phyloP scores from a whole-genome alignment of 108 stramenopile genomes.

The Pinguiococcus pyrenoidosus region DNA sequence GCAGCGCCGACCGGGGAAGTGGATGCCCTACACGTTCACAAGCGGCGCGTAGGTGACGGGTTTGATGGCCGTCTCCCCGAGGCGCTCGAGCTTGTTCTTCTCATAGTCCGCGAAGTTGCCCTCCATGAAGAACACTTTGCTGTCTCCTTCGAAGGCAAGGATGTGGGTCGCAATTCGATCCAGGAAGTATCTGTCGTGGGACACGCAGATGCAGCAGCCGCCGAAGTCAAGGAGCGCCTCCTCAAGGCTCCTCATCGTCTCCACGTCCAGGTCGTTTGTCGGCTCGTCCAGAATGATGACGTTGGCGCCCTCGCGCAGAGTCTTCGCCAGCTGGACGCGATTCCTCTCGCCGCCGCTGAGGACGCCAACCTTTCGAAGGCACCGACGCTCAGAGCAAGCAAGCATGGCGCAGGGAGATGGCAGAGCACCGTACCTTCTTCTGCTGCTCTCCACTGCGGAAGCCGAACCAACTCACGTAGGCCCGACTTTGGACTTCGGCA shows the following conservation, averaged over 20 bases:
- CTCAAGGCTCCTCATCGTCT: constrained; percentile 69
- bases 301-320: constrained; percentile 68
- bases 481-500: constrained; percentile 53
- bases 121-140: constrained; percentile 13
- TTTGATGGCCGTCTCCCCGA: too few species aligned
- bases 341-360: constrained; percentile 82
- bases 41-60: too few species aligned
- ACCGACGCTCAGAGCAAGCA: too few species aligned
- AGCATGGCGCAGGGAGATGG: too few species aligned
- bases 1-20: too few species aligned
- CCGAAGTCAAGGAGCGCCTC: constrained; percentile 78
- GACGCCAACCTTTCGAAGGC: too few species aligned
- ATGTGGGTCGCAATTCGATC: constrained; percentile 85
- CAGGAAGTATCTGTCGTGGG: constrained; percentile 89
- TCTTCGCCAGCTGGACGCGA: constrained; percentile 74
- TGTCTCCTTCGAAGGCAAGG: constrained; percentile 82
- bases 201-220: constrained; percentile 80
- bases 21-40: too few species aligned
- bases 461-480: constrained; percentile 77
- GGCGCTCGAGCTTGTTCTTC: too few species aligned
- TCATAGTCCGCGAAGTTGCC: constrained; percentile 22
- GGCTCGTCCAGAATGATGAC: constrained; percentile 80
- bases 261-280: constrained; percentile 81
- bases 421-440: too few species aligned
- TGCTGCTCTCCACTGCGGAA: constrained; percentile 72